Base-by-base conservation (phyloP, 139 green algal species). In the Micractinium sp. region DNA sequence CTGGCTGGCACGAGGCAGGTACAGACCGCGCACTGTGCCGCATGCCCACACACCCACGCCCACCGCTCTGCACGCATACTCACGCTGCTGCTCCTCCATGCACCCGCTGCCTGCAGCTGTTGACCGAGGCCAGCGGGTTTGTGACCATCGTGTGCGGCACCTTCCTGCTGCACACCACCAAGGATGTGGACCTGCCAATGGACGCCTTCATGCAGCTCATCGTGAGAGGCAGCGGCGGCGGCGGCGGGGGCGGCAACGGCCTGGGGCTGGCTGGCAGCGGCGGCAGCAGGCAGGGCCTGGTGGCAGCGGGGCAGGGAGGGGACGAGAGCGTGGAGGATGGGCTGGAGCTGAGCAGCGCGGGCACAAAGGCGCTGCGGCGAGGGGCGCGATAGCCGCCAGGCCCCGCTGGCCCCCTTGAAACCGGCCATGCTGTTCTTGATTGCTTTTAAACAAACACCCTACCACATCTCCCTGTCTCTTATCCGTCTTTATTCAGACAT, bases 91-190 rank as follows among this genome's bases (percentile, higher is more conserved):
- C 20, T 33, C 12, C 33, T 19, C 33, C 33, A 12, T 33, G 27
- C n/a, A 20, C 82, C 12, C 53, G 20, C 60, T 16, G 33, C 60
- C 35, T 9, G 25, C 83, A 98, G 88, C 94, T 99, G 9, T 63
- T 93, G 5, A 97, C 92, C 3, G 94, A 99, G 93, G 74, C 92
- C 0, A 97, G 93, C 71, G 98, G 98, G 3, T 99, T 99, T 92
- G 85, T 98, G 0, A 99, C 96, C n/a, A 98, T 99, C 38, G 91
- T 99, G 2, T 93, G 89, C 69, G 98, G 98, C 66, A 98, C 96
- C 25, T 98, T 99, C 90, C 85, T 99, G 89, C 93, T 99, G 85
- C 97, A 99, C 86, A 92, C 94, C 47, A 99, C 98, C 15, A 97
- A 94, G 77, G 95, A 98, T 88, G 67, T 97, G 77, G 95, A 97